Percentiles rank a stretch among this genome's conserved stretches.
Evolutionary conservation across 768 basidiomycete genomes (phyloP).

Genomic region (Chlorophyllum brunneum): DNA sequence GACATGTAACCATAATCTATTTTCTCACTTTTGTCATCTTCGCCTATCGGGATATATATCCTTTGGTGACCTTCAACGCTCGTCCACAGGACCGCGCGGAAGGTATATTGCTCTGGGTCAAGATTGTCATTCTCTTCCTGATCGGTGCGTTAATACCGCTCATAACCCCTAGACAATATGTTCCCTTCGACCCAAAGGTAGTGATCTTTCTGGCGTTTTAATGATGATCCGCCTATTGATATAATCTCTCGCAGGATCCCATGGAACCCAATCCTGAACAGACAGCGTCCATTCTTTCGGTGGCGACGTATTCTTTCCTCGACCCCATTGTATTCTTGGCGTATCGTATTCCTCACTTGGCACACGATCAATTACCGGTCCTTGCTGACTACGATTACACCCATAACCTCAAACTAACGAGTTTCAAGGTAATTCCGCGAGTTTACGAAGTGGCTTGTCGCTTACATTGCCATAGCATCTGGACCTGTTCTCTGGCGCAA

Average conservation of each 20-base stretch:
- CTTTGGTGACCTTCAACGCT: slow-evolving; percentile 13
- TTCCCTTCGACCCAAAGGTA: slow-evolving; percentile 16
- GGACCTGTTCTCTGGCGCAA: slow-evolving; percentile 35
- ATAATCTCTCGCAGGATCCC: slow-evolving; percentile 26
- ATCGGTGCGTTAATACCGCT: slow-evolving; percentile 12
- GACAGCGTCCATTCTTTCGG: slow-evolving; percentile 42
- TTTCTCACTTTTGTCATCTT: slow-evolving; percentile 15
- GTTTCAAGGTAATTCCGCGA: slow-evolving; percentile 22
- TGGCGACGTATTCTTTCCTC: slow-evolving; percentile 48
- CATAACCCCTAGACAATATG: slow-evolving; percentile 15
- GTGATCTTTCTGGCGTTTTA: background rate
- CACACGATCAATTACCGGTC: slow-evolving; percentile 54
- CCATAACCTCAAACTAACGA: slow-evolving; percentile 22
- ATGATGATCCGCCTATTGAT: background rate
- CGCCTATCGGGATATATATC: slow-evolving; percentile 17
- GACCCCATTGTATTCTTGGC: slow-evolving; percentile 49
- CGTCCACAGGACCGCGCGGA: slow-evolving; percentile 13
- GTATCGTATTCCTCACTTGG: slow-evolving; percentile 40
- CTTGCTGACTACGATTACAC: slow-evolving; percentile 60
- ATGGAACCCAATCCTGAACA: slow-evolving; percentile 45
- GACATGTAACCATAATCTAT: slow-evolving; percentile 32
- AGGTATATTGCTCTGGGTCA: slow-evolving; percentile 17
- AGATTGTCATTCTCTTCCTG: slow-evolving; percentile 14
- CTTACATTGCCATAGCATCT: slow-evolving; percentile 20
- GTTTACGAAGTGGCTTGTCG: background rate